Evolutionary conservation across 2,329 filamentous ascomycete species (phyloP).

Genomic region (Madurella fahalii): DNA sequence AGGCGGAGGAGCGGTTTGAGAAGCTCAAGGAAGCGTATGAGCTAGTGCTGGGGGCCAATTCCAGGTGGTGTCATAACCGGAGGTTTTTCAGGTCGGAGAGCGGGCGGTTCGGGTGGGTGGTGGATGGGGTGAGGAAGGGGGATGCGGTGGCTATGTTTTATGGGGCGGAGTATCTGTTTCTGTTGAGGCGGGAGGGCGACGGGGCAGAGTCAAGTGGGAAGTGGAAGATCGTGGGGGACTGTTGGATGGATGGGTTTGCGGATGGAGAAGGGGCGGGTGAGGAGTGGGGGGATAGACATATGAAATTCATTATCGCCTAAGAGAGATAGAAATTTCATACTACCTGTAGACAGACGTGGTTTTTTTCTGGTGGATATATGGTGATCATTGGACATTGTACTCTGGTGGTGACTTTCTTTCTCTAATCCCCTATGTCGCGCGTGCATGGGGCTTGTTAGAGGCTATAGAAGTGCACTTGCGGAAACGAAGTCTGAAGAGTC

Average conservation of each 20-base stretch:
- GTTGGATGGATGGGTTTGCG: background rate
- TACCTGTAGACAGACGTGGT: no score
- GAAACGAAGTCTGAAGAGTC: no score
- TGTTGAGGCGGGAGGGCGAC: background rate
- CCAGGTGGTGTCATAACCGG: background rate
- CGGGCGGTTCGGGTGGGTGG: background rate
- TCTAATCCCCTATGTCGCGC: no score
- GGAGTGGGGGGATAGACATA: background rate
- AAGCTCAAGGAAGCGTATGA: background rate
- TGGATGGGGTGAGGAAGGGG: background rate
- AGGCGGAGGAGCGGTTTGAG: background rate
- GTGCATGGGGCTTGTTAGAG: no score
- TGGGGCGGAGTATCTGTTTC: constrained; percentile 1
- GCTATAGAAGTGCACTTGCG: no score
- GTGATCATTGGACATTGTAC: no score
- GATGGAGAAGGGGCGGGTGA: background rate
- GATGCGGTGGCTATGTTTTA: background rate
- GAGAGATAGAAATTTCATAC: no score
- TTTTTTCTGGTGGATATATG: no score
- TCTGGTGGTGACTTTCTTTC: no score
- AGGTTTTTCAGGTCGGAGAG: background rate
- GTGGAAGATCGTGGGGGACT: background rate
- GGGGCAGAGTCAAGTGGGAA: background rate
- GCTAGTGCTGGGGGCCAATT: background rate
- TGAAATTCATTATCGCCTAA: no score